phyloP scores from a whole-genome alignment of 768 basidiomycete genomes.

The Termitomyces sp. region DNA sequence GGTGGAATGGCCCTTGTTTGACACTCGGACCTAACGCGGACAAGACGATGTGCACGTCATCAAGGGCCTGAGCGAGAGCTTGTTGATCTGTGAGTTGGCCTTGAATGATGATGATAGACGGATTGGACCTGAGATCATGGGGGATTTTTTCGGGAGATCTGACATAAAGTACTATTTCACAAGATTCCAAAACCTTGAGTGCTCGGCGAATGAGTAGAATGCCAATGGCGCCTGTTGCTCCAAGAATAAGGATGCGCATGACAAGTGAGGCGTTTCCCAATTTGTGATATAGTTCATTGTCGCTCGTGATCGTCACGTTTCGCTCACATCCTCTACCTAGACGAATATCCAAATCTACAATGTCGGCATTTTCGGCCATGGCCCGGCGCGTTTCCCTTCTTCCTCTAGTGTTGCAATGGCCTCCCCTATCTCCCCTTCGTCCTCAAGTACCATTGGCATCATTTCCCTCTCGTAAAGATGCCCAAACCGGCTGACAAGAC shows the following conservation, averaged over 20 bases:
- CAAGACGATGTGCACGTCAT: constrained; percentile 56
- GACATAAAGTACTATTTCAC: constrained; percentile 53
- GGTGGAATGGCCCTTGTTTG: constrained; percentile 30
- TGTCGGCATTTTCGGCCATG: constrained; percentile 31
- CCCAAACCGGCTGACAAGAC: constrained; percentile 44
- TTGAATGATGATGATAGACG: constrained; percentile 43
- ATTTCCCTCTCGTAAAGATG: constrained; percentile 44
- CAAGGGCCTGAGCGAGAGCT: constrained; percentile 44
- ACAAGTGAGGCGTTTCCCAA: neutral
- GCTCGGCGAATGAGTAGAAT: constrained; percentile 51
- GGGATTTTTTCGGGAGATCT: constrained; percentile 63
- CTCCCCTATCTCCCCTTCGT: constrained; percentile 42
- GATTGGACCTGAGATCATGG: constrained; percentile 37
- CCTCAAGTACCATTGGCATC: constrained; percentile 33
- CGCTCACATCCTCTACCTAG: neutral
- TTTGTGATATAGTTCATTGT: neutral
- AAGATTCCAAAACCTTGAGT: constrained; percentile 33
- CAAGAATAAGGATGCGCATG: constrained; percentile 59
- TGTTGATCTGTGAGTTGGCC: constrained; percentile 52
- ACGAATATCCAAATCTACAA: neutral
- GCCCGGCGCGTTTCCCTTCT: constrained; percentile 35
- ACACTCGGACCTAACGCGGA: constrained; percentile 58
- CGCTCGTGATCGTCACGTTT: neutral
- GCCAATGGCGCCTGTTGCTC: constrained; percentile 62
- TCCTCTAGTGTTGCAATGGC: constrained; percentile 44